These are phyloP conservation scores for Parsonsia alboflavescens DNA, from an alignment of 257 asterid species.

Conservation along the genomic window DNA sequence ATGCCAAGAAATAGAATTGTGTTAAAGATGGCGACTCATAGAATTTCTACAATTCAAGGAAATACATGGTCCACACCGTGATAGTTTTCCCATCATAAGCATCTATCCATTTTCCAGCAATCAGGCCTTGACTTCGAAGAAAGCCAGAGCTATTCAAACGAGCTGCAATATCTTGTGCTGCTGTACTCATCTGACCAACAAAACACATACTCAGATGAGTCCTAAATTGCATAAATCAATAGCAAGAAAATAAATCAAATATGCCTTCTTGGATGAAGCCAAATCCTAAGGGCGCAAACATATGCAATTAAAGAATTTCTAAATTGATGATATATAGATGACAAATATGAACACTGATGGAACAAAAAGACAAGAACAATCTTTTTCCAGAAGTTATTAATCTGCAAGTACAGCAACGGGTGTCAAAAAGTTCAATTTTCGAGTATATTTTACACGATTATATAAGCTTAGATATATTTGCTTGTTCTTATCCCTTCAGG, in stretches of 20 bases:
- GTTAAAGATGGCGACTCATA: background rate
- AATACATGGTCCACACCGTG: conserved; percentile 39
- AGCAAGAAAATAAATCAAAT: background rate
- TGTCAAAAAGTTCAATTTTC: background rate
- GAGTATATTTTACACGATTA: background rate
- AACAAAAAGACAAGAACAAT: background rate
- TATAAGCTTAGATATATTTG: background rate
- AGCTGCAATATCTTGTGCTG: conserved; percentile 51
- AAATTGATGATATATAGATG: background rate
- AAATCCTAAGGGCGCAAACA: background rate
- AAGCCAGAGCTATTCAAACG: conserved; percentile 68
- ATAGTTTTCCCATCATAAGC: conserved; percentile 84
- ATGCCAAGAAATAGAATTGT: conserved; percentile 5
- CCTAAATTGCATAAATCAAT: background rate
- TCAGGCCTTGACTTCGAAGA: conserved; percentile 67
- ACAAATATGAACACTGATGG: background rate
- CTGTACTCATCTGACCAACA: conserved; percentile 59
- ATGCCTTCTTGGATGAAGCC: background rate
- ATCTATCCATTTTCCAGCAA: conserved; percentile 95
- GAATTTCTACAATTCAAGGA: background rate
- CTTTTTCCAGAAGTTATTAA: background rate
- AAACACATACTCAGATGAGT: conserved; percentile 10
- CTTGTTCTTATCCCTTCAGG: background rate
- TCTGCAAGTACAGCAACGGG: background rate
- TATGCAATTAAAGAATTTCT: background rate